Percentiles rank a stretch among this genome's conserved stretches.
Conservation (phyloP, 495 filamentous ascomycete genomes). For the Penicillium macrosclerotiorum region DNA sequence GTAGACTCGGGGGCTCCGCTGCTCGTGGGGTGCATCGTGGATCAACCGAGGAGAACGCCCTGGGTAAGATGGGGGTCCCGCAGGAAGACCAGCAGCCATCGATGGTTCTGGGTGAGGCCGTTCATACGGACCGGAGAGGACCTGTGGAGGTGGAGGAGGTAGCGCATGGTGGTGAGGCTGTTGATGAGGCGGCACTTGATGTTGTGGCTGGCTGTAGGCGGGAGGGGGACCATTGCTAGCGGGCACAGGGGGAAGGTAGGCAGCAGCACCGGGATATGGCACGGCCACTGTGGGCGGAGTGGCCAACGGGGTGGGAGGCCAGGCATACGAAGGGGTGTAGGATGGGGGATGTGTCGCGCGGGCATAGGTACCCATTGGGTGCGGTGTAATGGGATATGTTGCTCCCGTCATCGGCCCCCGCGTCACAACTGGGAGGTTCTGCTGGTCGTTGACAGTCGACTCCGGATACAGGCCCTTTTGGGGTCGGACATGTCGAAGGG, state of each 20-base stretch:
- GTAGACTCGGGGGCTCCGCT: conserved; percentile 35
- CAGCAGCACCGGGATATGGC: conserved; percentile 30
- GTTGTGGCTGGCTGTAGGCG: conserved; percentile 29
- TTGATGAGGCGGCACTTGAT: conserved; percentile 19
- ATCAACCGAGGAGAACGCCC: conserved; percentile 38
- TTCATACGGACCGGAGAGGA: conserved; percentile 31
- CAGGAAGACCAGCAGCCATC: conserved; percentile 22
- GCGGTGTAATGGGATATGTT: conserved; percentile 50
- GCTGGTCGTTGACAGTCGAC: conserved; percentile 85
- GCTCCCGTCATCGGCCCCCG: conserved; percentile 60
- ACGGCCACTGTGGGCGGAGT: conserved; percentile 42
- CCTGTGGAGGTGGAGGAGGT: conserved; percentile 29
- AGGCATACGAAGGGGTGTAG: conserved; percentile 52
- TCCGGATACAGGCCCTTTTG: conserved; percentile 95
- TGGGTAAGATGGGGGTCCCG: conserved; percentile 22
- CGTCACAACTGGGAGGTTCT: conserved; percentile 63
- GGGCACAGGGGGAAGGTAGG: conserved; percentile 38
- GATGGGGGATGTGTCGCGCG: conserved; percentile 46
- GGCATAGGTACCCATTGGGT: conserved; percentile 50
- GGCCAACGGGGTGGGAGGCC: conserved; percentile 62
- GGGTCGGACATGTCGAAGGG: conserved; percentile 79
- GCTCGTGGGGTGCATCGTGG: conserved; percentile 27
- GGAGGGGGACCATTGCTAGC: conserved; percentile 27
- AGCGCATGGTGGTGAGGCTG: conserved; percentile 24
- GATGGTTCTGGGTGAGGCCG: conserved; percentile 34